These are phyloP conservation scores for Mimosa bimucronata DNA, from an alignment of 306 rosid species.

Conservation along the genomic window DNA sequence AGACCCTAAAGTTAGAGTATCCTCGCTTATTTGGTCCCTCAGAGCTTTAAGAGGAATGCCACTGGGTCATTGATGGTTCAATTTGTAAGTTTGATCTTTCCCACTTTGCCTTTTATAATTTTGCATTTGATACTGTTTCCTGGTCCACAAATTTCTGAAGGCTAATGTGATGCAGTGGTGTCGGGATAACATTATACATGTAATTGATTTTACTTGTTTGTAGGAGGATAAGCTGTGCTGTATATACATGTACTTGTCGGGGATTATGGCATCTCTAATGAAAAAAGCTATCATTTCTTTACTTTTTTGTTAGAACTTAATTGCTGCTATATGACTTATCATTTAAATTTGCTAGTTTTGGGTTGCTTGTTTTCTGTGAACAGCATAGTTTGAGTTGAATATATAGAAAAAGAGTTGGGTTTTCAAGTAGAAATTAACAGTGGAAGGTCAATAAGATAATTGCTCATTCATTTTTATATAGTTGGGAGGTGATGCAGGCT, in stretches of 20 bases:
- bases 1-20: slow-evolving; percentile 61
- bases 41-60: slow-evolving; percentile 55
- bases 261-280: background rate
- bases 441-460: slow-evolving; percentile 8
- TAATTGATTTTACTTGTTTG: slow-evolving; percentile 11
- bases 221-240: slow-evolving; percentile 16
- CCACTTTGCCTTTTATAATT: slow-evolving; percentile 31
- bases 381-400: background rate
- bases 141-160: background rate
- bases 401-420: slow-evolving; percentile 19
- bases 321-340: background rate
- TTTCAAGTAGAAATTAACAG: slow-evolving; percentile 1
- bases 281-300: slow-evolving; percentile 16
- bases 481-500: background rate
- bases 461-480: slow-evolving; percentile 3
- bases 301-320: background rate
- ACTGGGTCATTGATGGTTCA: slow-evolving; percentile 76
- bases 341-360: background rate
- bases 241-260: background rate
- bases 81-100: slow-evolving; percentile 84
- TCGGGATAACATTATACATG: background rate
- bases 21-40: slow-evolving; percentile 84
- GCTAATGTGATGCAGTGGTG: background rate
- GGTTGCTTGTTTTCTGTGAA: background rate
- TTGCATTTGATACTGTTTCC: background rate